Evolutionary conservation across 129 eudicot genomes (phyloP), one percentile per base, ranked within the genome.

Genomic region (Rutidosis leptorrhynchoides): DNA sequence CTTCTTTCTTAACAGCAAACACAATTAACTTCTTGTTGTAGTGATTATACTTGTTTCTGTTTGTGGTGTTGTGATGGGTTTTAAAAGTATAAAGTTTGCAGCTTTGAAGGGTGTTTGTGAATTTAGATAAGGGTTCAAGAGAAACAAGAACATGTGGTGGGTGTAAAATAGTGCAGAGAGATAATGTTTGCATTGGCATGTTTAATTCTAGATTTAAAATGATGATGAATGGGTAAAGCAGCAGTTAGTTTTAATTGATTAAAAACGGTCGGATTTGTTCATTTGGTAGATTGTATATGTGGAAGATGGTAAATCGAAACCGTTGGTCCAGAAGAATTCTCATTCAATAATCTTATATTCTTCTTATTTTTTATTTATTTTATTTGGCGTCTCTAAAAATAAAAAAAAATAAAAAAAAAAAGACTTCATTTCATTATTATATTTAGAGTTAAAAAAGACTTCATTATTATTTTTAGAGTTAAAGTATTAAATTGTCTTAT

Each of bases 1-100:
- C 76, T 68, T 35, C 65, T 63, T 72, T 12, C 46, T 40, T 53
- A 14, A 75, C 79, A 45, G 88, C 94, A 28, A 56, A 32, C 12
- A 85, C 88, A 16, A 77, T 60, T 15, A 82, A 42, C 42, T 67
- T 68, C 19, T 64, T n/a, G n/a, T n/a, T 64, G 64, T 30, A 10
- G 11, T 40, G 46, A 40, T 21, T 49, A 9, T 37, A 2, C 21
- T 2, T 58, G 62, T 29, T 33, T 23, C 56, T 59, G 29, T 37
- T 61, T 0, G 75, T 61, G n/a, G 63, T 23, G 7, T 32, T 66
- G 43, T 51, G 69, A 27, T 29, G 54, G 45, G 17, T 73, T 73
- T 35, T 68, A 52, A 67, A 35, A 33, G 52, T 58, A 59, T 42
- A 35, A 59, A 51, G 14, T 21, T 63, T 3, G 64, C 55, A 29